Base-by-base conservation (phyloP, 2,329 filamentous ascomycete species). In the Sphaerulina musiva region DNA sequence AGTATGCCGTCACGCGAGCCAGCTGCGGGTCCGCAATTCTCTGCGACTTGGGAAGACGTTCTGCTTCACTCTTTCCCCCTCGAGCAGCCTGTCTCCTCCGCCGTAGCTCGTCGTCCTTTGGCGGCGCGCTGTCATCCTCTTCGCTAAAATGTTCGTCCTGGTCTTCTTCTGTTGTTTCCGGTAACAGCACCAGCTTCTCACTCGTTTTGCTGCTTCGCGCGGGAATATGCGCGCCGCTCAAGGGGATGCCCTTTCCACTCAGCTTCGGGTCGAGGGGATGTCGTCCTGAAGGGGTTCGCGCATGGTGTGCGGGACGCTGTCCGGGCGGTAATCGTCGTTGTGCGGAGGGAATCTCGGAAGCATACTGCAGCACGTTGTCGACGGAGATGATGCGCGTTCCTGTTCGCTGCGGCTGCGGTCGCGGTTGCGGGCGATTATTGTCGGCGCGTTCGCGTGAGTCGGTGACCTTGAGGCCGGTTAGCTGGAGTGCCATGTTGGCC, bases 171-270 rank as follows among this genome's bases (percentile, higher is more conserved):
- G 78, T 77, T 1, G 90, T 86, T 67, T 96, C 92, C 0, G 93
- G 93, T 11, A 98, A 79, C 36, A 97, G 77, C 0, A 98, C 93
- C n/a, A 98, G 78, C 73, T 97, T 97, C 75, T 97, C 89, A 70
- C 89, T 95, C 60, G 95, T 86, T 71, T 97, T 96, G 29, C 89
- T 95, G 38, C 90, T 95, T 50, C 93, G 82, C 5, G 89, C 86
- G 0, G 92, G 93, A 61, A 96, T 77, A 60, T 82, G 78, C 11
- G 62, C 58, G n/a, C 55, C 57, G 20, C 55, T 58, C 43, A 64
- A 29, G 3, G 63, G 61, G 3, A 65, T 60, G 9, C 81, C 70
- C 73, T 80, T 76, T 9, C 80, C 79, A 42, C 78, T 76, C 41
- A 82, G 74, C 58, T 77, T 79, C 8, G 78, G 76, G 43, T 81